These are phyloP conservation scores for Wickerhamiella nectarea DNA, from an alignment of 805 yeast species.

Conservation along the genomic window DNA sequence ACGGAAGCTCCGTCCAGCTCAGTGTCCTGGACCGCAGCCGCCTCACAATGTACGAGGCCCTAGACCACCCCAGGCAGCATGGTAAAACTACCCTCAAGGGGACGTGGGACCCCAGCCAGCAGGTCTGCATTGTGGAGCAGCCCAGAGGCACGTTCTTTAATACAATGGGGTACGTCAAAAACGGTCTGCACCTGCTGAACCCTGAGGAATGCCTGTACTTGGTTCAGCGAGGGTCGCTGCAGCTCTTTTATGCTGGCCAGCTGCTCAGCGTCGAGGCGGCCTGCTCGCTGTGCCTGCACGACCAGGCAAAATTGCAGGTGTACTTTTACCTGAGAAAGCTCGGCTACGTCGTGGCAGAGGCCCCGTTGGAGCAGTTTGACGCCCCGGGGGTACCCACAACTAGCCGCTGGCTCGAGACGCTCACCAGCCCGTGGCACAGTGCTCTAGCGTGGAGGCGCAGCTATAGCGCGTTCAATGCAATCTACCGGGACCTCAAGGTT, in stretches of 20 bases:
- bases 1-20: conserved; percentile 46
- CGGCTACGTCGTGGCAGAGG: conserved; percentile 51
- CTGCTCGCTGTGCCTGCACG: conserved; percentile 35
- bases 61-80: conserved; percentile 28
- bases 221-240: conserved; percentile 63
- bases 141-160: conserved; percentile 63
- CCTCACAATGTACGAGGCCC: conserved; percentile 58
- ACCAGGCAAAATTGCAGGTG: conserved; percentile 31
- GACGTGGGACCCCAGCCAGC: conserved; percentile 30
- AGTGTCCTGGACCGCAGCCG: conserved; percentile 39
- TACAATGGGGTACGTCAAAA: conserved; percentile 52
- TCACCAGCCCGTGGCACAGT: conserved; percentile 1
- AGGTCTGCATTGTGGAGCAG: conserved; percentile 30
- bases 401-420: neutral
- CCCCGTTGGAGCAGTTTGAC: neutral
- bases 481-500: conserved; percentile 15
- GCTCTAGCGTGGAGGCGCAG: conserved; percentile 17
- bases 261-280: conserved; percentile 50
- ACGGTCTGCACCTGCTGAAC: conserved; percentile 38
- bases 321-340: conserved; percentile 62
- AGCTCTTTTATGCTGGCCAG: conserved; percentile 28
- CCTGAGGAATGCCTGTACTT: conserved; percentile 64
- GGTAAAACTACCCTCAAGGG: conserved; percentile 40
- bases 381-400: neutral
- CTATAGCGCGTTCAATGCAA: conserved; percentile 12